A percentile compares a stretch with the other conserved stretches of the same genome.
phyloP scores from a whole-genome alignment of 768 basidiomycete species.

The Mycena metata region DNA sequence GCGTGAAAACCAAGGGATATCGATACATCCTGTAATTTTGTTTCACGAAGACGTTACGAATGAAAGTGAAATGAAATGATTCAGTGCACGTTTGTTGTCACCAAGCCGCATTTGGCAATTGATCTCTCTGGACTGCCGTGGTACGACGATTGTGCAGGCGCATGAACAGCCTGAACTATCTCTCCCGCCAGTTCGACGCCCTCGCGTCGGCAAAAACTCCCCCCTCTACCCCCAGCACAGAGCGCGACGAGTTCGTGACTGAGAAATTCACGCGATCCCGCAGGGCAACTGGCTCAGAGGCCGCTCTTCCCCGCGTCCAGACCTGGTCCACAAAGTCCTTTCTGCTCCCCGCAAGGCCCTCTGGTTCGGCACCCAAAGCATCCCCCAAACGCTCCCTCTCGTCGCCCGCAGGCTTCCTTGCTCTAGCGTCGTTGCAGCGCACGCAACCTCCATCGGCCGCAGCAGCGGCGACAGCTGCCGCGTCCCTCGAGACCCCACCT shows the following conservation, averaged over 20 bases:
- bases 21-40: slow-evolving; percentile 62
- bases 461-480: slow-evolving; percentile 41
- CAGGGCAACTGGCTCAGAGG: slow-evolving; percentile 40
- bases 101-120: slow-evolving; percentile 20
- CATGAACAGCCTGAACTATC: slow-evolving; percentile 88
- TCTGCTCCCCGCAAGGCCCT: slow-evolving; percentile 54
- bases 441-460: slow-evolving; percentile 43
- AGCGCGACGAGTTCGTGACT: slow-evolving; percentile 48
- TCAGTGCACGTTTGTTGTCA: too few relatives aligned
- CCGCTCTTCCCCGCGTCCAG: slow-evolving; percentile 61
- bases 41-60: background rate
- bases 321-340: slow-evolving; percentile 72
- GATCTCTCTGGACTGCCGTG: background rate
- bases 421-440: slow-evolving; percentile 50
- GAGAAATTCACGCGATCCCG: slow-evolving; percentile 35
- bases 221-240: slow-evolving; percentile 66
- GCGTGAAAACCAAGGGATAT: slow-evolving; percentile 58
- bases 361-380: slow-evolving; percentile 44
- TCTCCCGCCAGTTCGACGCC: slow-evolving; percentile 87
- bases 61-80: too few relatives aligned
- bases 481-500: slow-evolving; percentile 48
- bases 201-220: slow-evolving; percentile 72
- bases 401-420: slow-evolving; percentile 66
- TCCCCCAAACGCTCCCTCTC: slow-evolving; percentile 73
- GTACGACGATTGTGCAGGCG: slow-evolving; percentile 3